Evolutionary conservation across 345 rosid genomes (phyloP).

Genomic region (Laguncularia racemosa): DNA sequence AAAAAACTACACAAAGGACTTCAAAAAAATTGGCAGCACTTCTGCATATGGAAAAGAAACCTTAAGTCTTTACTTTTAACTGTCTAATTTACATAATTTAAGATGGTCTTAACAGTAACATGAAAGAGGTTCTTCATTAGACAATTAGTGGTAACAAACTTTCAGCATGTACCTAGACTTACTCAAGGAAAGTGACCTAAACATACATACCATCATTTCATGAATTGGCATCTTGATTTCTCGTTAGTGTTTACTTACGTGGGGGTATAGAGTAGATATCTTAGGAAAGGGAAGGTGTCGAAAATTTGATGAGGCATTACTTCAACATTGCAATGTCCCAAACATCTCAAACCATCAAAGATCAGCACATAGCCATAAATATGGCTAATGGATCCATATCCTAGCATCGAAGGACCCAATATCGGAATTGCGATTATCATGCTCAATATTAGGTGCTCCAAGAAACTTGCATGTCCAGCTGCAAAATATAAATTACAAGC

Average conservation of each 20-base stretch:
- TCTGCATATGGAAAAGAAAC: too few species aligned
- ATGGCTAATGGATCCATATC: slow-evolving; percentile 52
- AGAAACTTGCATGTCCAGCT: slow-evolving; percentile 62
- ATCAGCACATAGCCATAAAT: slow-evolving; percentile 47
- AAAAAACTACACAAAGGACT: too few species aligned
- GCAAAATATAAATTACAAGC: slow-evolving; percentile 9
- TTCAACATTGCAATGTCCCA: slow-evolving; percentile 85
- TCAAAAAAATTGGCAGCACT: too few species aligned
- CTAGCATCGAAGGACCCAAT: slow-evolving; percentile 50
- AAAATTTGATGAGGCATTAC: slow-evolving; percentile 56
- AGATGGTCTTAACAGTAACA: too few species aligned
- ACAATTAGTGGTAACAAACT: neutral
- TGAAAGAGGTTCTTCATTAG: neutral
- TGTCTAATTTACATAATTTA: too few species aligned
- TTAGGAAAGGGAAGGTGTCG: slow-evolving; percentile 45
- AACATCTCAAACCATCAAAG: slow-evolving; percentile 74
- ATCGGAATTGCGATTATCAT: slow-evolving; percentile 59
- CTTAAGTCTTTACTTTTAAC: too few species aligned
- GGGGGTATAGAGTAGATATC: slow-evolving; percentile 78
- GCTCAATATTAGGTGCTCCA: slow-evolving; percentile 59
- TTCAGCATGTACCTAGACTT: neutral
- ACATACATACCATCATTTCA: too few species aligned
- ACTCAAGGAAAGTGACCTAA: too few species aligned
- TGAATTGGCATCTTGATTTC: too few species aligned
- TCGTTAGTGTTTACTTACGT: slow-evolving; percentile 40